Evolutionary conservation across 192 early-diverging fungal species (phyloP).

Genomic region (Backusella tarrabulga): DNA sequence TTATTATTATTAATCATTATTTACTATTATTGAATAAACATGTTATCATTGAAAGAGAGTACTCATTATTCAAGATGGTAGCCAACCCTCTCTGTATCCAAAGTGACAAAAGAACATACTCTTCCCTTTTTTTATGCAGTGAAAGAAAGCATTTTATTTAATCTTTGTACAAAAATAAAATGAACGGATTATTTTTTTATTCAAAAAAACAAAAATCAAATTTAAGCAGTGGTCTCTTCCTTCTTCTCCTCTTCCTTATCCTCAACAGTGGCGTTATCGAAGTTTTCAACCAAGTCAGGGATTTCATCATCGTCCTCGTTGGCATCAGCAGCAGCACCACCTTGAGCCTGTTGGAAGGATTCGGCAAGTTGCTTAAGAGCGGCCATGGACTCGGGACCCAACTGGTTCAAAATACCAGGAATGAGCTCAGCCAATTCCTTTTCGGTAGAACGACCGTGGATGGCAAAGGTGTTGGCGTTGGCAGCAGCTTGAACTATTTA

Average conservation of each 20-base stretch:
- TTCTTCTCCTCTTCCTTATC: constrained; percentile 50
- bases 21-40: no score
- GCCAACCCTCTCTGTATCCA: no score
- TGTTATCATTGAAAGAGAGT: no score
- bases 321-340: constrained; percentile 46
- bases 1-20: no score
- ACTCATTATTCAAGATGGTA: no score
- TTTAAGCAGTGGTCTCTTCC: constrained; percentile 15
- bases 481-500: constrained; percentile 74
- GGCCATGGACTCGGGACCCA: constrained; percentile 87
- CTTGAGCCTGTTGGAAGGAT: constrained; percentile 71
- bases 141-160: background rate
- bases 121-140: background rate
- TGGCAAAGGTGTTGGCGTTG: constrained; percentile 92
- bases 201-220: background rate
- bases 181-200: background rate
- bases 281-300: constrained; percentile 86
- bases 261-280: constrained; percentile 51
- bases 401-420: constrained; percentile 78
- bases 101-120: background rate
- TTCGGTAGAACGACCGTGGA: constrained; percentile 79
- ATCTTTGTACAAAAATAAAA: background rate
- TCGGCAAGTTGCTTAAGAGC: constrained; percentile 86
- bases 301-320: constrained; percentile 85
- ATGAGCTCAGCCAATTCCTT: constrained; percentile 87